A percentile compares a stretch with the other conserved stretches of the same genome.
Evolutionary conservation across 1,284 basidiomycete genomes (phyloP).

Genomic region (Coniferiporia sulphurascens): DNA sequence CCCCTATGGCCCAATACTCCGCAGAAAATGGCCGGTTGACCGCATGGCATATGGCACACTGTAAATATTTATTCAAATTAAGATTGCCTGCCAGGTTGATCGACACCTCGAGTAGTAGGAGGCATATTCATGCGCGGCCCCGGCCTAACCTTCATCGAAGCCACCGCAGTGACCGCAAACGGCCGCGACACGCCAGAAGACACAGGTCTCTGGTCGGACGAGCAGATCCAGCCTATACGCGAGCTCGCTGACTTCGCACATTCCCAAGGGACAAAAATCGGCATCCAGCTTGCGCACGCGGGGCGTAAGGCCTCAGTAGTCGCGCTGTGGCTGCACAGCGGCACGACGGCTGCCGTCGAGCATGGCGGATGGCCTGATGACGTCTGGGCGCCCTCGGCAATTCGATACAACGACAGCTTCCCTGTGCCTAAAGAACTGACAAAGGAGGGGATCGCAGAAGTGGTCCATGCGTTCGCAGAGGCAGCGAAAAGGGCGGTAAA

Average conservation of each 20-base stretch:
- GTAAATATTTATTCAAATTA: constrained; percentile 25
- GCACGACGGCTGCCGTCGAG: constrained; percentile 23
- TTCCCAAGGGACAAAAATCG: constrained; percentile 42
- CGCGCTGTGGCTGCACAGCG: constrained; percentile 38
- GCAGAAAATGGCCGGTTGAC: constrained; percentile 49
- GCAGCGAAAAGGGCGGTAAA: constrained; percentile 40
- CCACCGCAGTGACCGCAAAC: constrained; percentile 54
- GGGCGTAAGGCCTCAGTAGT: constrained; percentile 54
- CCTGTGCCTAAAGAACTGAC: constrained; percentile 51
- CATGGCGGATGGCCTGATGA: constrained; percentile 45
- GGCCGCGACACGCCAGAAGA: constrained; percentile 54
- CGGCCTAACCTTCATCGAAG: constrained; percentile 52
- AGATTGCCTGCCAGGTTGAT: not conserved
- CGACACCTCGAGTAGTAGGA: constrained; percentile 31
- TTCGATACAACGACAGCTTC: constrained; percentile 46
- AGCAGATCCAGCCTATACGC: constrained; percentile 49
- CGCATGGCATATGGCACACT: constrained; percentile 50
- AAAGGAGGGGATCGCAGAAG: constrained; percentile 39
- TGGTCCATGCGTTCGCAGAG: constrained; percentile 44
- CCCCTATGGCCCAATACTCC: constrained; percentile 64
- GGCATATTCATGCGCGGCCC: constrained; percentile 46
- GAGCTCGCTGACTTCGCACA: constrained; percentile 54
- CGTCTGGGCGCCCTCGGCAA: constrained; percentile 36
- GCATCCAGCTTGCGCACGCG: constrained; percentile 60
- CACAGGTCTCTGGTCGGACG: constrained; percentile 48